Evolutionary conservation across 2,329 filamentous ascomycete genomes (phyloP).

Genomic region (Rutstroemia sp.): DNA sequence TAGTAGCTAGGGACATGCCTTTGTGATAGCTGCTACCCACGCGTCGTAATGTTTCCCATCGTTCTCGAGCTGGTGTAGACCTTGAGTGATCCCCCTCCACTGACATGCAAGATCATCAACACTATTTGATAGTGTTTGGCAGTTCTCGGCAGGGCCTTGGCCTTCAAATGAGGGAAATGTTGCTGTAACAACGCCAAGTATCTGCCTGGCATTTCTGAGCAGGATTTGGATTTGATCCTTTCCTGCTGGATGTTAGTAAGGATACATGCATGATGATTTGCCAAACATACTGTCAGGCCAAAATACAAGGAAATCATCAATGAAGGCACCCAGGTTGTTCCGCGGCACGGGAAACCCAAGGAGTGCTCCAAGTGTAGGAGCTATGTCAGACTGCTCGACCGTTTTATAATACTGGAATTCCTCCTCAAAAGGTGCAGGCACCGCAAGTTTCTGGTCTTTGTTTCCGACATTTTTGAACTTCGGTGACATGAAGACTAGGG

Average conservation of each 20-base stretch:
- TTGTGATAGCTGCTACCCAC: slow-evolving; percentile 39
- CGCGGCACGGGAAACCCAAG: slow-evolving; percentile 81
- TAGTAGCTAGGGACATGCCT: slow-evolving; percentile 27
- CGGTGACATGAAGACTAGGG: slow-evolving; percentile 83
- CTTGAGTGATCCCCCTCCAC: slow-evolving; percentile 45
- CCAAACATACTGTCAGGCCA: slow-evolving; percentile 56
- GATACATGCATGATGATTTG: neutral
- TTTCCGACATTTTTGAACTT: slow-evolving; percentile 67
- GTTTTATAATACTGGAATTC: slow-evolving; percentile 78
- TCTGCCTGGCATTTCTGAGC: slow-evolving; percentile 71
- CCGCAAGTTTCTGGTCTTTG: slow-evolving; percentile 37
- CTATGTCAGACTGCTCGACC: slow-evolving; percentile 92
- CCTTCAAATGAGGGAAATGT: slow-evolving; percentile 54
- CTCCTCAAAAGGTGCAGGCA: slow-evolving; percentile 52
- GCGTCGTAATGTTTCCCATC: slow-evolving; percentile 29
- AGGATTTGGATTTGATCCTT: slow-evolving; percentile 60
- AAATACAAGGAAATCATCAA: slow-evolving; percentile 68
- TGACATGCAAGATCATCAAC: slow-evolving; percentile 59
- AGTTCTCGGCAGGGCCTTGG: slow-evolving; percentile 20
- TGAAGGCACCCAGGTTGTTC: slow-evolving; percentile 85
- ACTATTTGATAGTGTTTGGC: slow-evolving; percentile 16
- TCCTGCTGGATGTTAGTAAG: slow-evolving; percentile 24
- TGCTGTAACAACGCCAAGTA: slow-evolving; percentile 67
- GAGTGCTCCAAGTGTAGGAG: slow-evolving; percentile 78
- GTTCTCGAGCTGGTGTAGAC: slow-evolving; percentile 12